Base-by-base conservation (phyloP, 352 stramenopile genomes). In the Thalassiosira oceanica region DNA sequence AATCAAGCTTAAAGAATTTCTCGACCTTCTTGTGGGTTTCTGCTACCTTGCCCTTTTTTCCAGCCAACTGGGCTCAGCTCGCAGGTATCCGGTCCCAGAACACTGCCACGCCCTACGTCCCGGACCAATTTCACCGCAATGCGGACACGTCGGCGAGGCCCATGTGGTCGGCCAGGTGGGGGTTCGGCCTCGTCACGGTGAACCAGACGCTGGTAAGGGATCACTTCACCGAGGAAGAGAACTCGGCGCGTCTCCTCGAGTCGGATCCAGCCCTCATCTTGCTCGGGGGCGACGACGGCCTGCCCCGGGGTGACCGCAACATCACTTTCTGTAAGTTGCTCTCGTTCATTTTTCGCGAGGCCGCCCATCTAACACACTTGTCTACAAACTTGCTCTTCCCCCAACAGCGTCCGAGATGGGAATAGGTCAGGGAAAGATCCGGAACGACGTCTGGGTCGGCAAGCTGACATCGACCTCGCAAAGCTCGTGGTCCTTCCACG, bases 391-490 rank as follows among this genome's bases (percentile, higher is more conserved):
- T 13, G 8, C 7, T 13, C 8, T 37, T 13, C n/a, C 7, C 31
- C 7, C 37, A 20, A 8, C 37, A 43, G 42, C n/a, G 10, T 51
- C 41, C 29, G 55, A 67, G 53, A 56, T 57, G 36, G 58, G 58
- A 13, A 69, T 65, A 24, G 58, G 43, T 7, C 52, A 52, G 46
- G 84, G 81, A 33, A 79, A 80, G 18, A 69, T 86, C 24, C 72
- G 73, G 36, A 91, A 91, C 58, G 84, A 91, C 57, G 78, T 89
- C 10, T 89, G 81, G 81, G 51, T 79, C 20, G 62, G 68, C 18
- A 27, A 73, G 51, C 24, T 83, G n/a, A 37, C 70, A 29, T 52
- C 48, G 18, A 43, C 26, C 33, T 71, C 43, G 46, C 61, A 76
- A 74, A 36, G 58, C 37, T 58, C 61, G 2, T 80, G 70, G 76